Base-by-base conservation (phyloP, 2,329 filamentous ascomycete species). In the Diaporthe eres region DNA sequence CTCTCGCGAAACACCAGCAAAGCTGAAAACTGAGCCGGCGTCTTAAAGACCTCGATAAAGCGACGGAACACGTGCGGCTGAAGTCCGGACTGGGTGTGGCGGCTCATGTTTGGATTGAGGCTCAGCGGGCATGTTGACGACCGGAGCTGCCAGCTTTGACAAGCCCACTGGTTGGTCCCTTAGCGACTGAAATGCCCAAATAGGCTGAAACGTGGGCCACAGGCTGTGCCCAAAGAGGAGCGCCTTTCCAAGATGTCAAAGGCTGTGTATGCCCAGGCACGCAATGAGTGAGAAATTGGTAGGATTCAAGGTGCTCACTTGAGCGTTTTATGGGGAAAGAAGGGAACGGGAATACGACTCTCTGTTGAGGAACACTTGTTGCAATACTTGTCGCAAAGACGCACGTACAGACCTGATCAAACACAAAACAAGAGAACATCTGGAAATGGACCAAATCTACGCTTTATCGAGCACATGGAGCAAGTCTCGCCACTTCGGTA, bases 1-100 rank as follows among this genome's bases (percentile, higher is more conserved):
- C 34, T 49, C 34, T 25, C 44, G 22, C 44, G 22, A 51, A 55
- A 55, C 42, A 70, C 19, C 47, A 10, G 47, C 65, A 70, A 42
- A 70, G 65, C 65, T 53, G 65, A 70, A 39, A 55, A 39, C 13
- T 37, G 65, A 70, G 65, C 47, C 47, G 22, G 31, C 22, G 3
- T 37, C 22, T 42, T 22, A 19, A 12, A 25, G 13, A 17, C 22
- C 49, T 28, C 7, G 53, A 37, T 68, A 67, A 71, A 22, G 49
- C 51, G 39, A 72, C 49, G 37, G 17, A 60, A 47, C 53, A n/a
- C 12, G 51, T 71, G 61, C 47, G 65, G 75, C 71, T 76, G 71
- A 67, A 34, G 42, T 57, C 63, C 58, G 53, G 51, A 34, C 31
- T 61, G 34, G 57, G 37, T 34, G 28, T 47, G 44, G 49, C 39